These are phyloP conservation scores for Penicillium palitans DNA, from an alignment of 2,329 filamentous ascomycete genomes.

Conservation along the genomic window DNA sequence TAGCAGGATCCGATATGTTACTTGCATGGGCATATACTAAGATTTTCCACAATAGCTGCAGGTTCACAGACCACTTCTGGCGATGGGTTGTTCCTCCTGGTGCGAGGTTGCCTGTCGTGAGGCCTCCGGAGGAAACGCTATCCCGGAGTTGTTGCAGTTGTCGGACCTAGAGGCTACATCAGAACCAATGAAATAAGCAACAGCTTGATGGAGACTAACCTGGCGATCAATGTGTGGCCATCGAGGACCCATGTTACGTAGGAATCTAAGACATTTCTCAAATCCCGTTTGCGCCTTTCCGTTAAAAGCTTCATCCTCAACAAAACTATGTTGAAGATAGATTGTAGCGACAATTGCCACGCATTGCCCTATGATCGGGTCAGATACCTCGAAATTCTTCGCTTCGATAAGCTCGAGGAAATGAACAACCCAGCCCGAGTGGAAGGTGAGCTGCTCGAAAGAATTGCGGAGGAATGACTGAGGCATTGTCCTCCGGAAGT, in stretches of 20 bases:
- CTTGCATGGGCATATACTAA: constrained; percentile 41
- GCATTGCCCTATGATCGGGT: constrained; percentile 48
- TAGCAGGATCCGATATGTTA: constrained; percentile 16
- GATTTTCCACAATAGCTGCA: constrained; percentile 40
- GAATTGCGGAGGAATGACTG: constrained; percentile 54
- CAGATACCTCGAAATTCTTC: constrained; percentile 45
- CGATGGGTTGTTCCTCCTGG: not conserved
- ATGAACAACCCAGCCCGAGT: constrained; percentile 52
- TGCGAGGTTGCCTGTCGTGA: constrained; percentile 4
- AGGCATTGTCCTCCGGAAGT: constrained; percentile 51
- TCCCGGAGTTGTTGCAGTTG: constrained; percentile 33
- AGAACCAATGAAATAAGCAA: not conserved
- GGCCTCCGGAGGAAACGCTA: constrained; percentile 33
- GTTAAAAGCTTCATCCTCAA: constrained; percentile 35
- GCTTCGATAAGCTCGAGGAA: constrained; percentile 46
- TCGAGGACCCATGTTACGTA: constrained; percentile 32
- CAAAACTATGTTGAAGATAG: constrained; percentile 53
- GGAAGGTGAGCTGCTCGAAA: constrained; percentile 48
- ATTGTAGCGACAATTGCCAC: constrained; percentile 52
- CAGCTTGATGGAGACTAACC: constrained; percentile 2
- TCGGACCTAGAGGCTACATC: constrained; percentile 14
- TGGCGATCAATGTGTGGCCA: constrained; percentile 40
- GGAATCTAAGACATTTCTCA: constrained; percentile 43
- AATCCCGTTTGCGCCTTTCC: constrained; percentile 41
- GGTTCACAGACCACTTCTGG: constrained; percentile 37